Evolutionary conservation across 306 rosid genomes (phyloP), one percentile per base, ranked within the genome.

Genomic region (Ormosia semicastrata): DNA sequence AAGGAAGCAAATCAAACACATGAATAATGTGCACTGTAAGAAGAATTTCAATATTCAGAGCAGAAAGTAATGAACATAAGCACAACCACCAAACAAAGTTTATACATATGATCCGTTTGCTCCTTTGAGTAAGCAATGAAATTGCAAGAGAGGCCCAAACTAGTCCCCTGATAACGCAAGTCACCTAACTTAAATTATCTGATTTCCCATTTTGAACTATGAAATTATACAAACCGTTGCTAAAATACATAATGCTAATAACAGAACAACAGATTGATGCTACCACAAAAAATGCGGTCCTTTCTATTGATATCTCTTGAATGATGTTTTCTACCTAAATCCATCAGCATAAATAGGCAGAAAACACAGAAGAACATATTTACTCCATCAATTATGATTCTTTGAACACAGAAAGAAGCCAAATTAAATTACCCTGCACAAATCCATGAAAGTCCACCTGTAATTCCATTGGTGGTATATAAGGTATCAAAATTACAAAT

Each of bases 11-110:
- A 59, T 86, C 85, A 50, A 71, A 5, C 5, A 78, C 18, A 7
- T 60, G 24, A 66, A 84, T 75, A 49, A 44, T 81, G 43, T 73
- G 80, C 14, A 56, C 12, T 62, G 66, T 72, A 2, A 53, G 7
- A 4, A 87, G 80, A 64, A 66, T 30, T 76, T 85, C 77, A 34
- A 83, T 41, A 58, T 85, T 83, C 13, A 87, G n/a, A 57, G 77
- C 78, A 8, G 88, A 85, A 60, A 81, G 58, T n/a, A 87, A 54
- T 40, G 33, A 41, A 76, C 85, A 87, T 10, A 39, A 80, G 53
- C 53, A 70, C 13, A 71, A n/a, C 91, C 91, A 87, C 89, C 91
- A 87, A 63, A 87, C 9, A 32, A 85, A 81, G 34, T 71, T 87
- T 2, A 83, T 58, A 46, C 40, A 6, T 62, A 36, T 75, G 30